Evolutionary conservation across 192 early-diverging fungal genomes (phyloP).

Genomic region (Coemansia umbellata): DNA sequence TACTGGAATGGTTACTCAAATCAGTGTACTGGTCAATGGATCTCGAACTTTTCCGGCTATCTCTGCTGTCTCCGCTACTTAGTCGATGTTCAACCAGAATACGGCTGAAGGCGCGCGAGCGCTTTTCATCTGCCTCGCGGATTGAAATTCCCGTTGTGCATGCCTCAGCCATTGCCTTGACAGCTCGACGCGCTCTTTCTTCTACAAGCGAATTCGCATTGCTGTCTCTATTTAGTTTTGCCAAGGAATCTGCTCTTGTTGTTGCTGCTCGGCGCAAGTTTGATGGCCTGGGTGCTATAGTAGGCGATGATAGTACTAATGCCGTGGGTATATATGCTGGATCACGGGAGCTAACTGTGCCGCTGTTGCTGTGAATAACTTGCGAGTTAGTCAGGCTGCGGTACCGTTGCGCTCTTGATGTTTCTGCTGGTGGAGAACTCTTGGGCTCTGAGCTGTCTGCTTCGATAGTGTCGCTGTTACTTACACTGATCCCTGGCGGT

Average conservation of each 20-base stretch:
- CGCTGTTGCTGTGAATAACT: neutral
- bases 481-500: neutral
- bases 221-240: too few relatives aligned
- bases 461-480: neutral
- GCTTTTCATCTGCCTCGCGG: constrained; percentile 33
- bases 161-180: constrained; percentile 44
- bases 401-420: constrained; percentile 14
- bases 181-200: constrained; percentile 42
- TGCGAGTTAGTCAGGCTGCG: constrained; percentile 30
- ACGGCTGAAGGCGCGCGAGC: constrained; percentile 16
- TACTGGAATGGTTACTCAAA: neutral
- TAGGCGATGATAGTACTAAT: neutral
- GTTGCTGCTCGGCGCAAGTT: constrained; percentile 38
- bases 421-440: neutral
- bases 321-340: neutral
- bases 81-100: constrained; percentile 22
- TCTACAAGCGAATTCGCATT: constrained; percentile 17
- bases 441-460: neutral
- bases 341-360: neutral
- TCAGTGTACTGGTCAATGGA: too few relatives aligned
- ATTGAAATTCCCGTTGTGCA: constrained; percentile 40
- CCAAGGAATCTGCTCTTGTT: constrained; percentile 3
- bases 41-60: neutral
- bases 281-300: neutral
- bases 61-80: neutral